Evolutionary conservation across 345 rosid species (phyloP).

Genomic region (Chamaenerion angustifolium): DNA sequence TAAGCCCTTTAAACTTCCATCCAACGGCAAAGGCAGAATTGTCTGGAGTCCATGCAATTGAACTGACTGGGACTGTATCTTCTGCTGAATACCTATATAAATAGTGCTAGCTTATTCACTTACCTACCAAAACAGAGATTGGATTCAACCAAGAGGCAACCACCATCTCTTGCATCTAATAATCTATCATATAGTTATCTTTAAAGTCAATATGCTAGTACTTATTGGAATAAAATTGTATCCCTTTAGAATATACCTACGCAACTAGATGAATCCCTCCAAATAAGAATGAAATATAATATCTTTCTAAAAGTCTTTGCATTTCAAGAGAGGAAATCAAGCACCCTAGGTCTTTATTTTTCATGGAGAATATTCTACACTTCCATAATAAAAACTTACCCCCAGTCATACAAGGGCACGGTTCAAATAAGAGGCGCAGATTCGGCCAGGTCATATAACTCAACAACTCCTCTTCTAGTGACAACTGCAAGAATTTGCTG

Average conservation of each 20-base stretch:
- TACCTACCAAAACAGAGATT: background rate
- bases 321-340: no score
- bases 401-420: slow-evolving; percentile 87
- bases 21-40: slow-evolving; percentile 98
- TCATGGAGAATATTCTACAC: no score
- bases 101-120: slow-evolving; percentile 1
- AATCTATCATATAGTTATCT: no score
- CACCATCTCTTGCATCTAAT: no score
- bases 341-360: no score
- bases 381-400: slow-evolving; percentile 30
- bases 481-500: slow-evolving; percentile 95
- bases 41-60: slow-evolving; percentile 96
- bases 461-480: slow-evolving; percentile 77
- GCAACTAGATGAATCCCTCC: no score
- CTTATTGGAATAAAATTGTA: no score
- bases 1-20: slow-evolving; percentile 90
- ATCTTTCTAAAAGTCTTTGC: no score
- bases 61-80: slow-evolving; percentile 85
- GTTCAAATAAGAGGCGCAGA: slow-evolving; percentile 59
- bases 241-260: no score
- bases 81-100: slow-evolving; percentile 71
- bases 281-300: no score
- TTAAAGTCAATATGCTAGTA: no score
- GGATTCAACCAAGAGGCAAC: no score
- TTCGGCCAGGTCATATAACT: slow-evolving; percentile 67